phyloP scores from a whole-genome alignment of 352 stramenopile genomes.

The Phytopythium delawarense region DNA sequence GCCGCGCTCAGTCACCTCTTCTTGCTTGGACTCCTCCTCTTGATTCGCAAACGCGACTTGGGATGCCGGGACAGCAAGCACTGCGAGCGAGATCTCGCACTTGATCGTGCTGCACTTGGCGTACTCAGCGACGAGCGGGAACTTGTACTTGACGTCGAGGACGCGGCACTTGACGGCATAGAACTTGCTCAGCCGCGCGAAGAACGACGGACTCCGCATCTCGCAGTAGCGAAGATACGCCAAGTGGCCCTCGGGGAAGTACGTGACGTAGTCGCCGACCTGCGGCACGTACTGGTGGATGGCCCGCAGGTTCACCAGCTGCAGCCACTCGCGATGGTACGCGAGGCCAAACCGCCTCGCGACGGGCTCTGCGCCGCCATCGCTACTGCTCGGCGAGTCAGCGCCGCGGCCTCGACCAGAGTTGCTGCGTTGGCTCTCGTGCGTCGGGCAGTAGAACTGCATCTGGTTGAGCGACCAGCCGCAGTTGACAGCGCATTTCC shows the following conservation, averaged over 20 bases:
- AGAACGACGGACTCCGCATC: slow-evolving; percentile 43
- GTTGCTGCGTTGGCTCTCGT: slow-evolving; percentile 15
- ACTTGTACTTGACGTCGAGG: slow-evolving; percentile 69
- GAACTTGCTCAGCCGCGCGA: slow-evolving; percentile 46
- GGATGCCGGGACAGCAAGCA: slow-evolving; percentile 54
- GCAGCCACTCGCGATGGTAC: slow-evolving; percentile 80
- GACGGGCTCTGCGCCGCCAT: slow-evolving; percentile 27
- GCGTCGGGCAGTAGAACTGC: slow-evolving; percentile 77
- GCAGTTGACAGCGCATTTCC: slow-evolving; percentile 70
- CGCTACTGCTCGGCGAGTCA: slow-evolving; percentile 1
- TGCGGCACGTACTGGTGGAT: slow-evolving; percentile 78
- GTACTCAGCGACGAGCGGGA: slow-evolving; percentile 58
- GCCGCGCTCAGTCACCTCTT: slow-evolving; percentile 28
- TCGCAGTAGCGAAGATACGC: slow-evolving; percentile 35
- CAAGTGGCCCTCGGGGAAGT: slow-evolving; percentile 72
- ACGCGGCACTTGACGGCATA: slow-evolving; percentile 77
- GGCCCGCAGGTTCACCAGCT: slow-evolving; percentile 39
- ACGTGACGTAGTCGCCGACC: slow-evolving; percentile 77
- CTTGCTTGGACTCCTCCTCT: slow-evolving; percentile 31
- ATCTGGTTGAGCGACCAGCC: slow-evolving; percentile 76
- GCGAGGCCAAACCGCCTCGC: slow-evolving; percentile 60
- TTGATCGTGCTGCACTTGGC: slow-evolving; percentile 57
- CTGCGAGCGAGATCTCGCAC: slow-evolving; percentile 60
- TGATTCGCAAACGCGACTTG: slow-evolving; percentile 13
- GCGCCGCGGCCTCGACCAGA: neutral